Evolutionary conservation across 192 early-diverging fungal genomes (phyloP).

Genomic region (Podila minutissima): DNA sequence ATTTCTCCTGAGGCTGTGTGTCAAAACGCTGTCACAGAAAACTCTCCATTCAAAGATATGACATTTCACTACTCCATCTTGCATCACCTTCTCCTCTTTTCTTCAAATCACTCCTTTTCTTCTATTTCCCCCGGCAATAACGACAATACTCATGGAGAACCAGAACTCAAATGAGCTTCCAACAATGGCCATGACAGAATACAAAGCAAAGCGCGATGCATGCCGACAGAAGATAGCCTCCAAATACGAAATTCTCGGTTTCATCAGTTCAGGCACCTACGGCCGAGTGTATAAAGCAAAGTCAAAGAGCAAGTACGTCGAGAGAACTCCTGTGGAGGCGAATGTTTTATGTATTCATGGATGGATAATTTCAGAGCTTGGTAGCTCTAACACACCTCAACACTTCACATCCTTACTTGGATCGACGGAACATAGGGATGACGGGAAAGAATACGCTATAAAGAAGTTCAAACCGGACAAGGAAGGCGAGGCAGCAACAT

Average conservation of each 20-base stretch:
- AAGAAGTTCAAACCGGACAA: conserved; percentile 98
- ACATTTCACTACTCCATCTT: neutral
- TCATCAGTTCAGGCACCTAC: conserved; percentile 95
- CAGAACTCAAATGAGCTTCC: conserved; percentile 29
- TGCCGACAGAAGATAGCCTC: conserved; percentile 66
- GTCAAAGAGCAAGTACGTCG: conserved; percentile 59
- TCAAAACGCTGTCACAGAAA: too few relatives aligned
- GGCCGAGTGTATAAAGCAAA: conserved; percentile 95
- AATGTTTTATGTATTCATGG: neutral
- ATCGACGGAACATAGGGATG: conserved; percentile 17
- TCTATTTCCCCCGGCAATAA: neutral
- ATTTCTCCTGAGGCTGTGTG: too few relatives aligned
- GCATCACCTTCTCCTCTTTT: neutral
- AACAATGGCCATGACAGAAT: conserved; percentile 61
- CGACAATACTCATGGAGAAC: neutral
- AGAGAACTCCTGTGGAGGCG: neutral
- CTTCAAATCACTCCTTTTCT: neutral
- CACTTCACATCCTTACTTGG: neutral
- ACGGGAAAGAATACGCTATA: conserved; percentile 83
- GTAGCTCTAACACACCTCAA: too few relatives aligned
- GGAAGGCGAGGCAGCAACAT: conserved; percentile 80
- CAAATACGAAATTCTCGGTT: conserved; percentile 89
- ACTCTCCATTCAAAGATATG: too few relatives aligned
- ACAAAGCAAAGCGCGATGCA: conserved; percentile 63
- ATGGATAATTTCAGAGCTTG: too few relatives aligned